These are phyloP conservation scores for Volutella citrinella DNA, from an alignment of 2,329 filamentous ascomycete species.

Conservation along the genomic window DNA sequence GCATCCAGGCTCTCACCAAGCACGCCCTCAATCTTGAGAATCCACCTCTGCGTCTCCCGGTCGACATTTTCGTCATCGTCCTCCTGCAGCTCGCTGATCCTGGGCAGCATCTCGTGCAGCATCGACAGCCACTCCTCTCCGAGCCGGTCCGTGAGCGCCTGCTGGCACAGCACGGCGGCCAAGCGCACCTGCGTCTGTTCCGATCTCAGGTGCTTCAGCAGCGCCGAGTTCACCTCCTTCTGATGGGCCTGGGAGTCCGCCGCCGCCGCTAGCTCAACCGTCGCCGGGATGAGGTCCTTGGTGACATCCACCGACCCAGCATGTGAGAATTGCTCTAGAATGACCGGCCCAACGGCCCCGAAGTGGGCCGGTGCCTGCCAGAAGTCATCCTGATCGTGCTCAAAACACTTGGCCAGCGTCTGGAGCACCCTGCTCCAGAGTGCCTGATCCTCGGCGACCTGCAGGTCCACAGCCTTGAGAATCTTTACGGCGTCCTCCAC, in stretches of 20 bases:
- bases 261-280: slow-evolving; percentile 76
- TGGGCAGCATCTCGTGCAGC: slow-evolving; percentile 92
- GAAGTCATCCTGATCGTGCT: slow-evolving; percentile 91
- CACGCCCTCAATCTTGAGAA: slow-evolving; percentile 82
- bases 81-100: slow-evolving; percentile 92
- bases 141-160: slow-evolving; percentile 72
- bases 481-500: slow-evolving; percentile 70
- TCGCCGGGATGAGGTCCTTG: slow-evolving; percentile 64
- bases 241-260: slow-evolving; percentile 86
- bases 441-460: slow-evolving; percentile 44
- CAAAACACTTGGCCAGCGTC: slow-evolving; percentile 73
- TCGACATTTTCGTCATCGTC: slow-evolving; percentile 95
- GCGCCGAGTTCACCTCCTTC: slow-evolving; percentile 76
- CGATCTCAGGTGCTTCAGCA: slow-evolving; percentile 76
- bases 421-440: slow-evolving; percentile 70
- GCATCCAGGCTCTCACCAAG: slow-evolving; percentile 87
- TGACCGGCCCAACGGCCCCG: slow-evolving; percentile 62
- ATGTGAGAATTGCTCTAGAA: slow-evolving; percentile 64
- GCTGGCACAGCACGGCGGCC: slow-evolving; percentile 78
- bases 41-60: slow-evolving; percentile 84
- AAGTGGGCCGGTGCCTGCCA: slow-evolving; percentile 94
- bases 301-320: slow-evolving; percentile 42
- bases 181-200: slow-evolving; percentile 71
- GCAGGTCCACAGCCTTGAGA: slow-evolving; percentile 52
- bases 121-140: slow-evolving; percentile 93